Evolutionary conservation across 2,329 filamentous ascomycete genomes (phyloP).

Genomic region (Colletotrichum phormii): DNA sequence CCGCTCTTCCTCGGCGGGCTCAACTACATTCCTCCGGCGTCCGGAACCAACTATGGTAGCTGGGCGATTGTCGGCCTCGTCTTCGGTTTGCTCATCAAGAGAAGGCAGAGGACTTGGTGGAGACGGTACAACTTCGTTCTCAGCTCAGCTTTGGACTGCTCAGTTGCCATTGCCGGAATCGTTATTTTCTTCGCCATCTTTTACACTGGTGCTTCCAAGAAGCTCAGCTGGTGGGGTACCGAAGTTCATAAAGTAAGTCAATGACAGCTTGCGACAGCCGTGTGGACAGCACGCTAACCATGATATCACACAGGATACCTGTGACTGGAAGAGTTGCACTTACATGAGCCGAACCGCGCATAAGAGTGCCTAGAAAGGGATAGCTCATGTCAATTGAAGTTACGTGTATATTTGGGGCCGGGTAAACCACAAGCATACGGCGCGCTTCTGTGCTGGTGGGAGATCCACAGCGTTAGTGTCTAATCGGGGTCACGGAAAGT

Average conservation of each 20-base stretch:
- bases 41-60: slow-evolving; percentile 47
- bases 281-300: neutral
- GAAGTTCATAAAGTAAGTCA: slow-evolving; percentile 37
- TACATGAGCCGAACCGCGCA: slow-evolving; percentile 1
- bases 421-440: neutral
- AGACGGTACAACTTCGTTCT: slow-evolving; percentile 47
- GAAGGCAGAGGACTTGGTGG: slow-evolving; percentile 44
- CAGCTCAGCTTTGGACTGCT: slow-evolving; percentile 46
- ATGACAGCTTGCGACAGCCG: neutral
- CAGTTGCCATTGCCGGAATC: slow-evolving; percentile 46
- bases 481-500: too few relatives aligned
- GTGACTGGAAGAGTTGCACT: slow-evolving; percentile 33
- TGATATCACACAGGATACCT: slow-evolving; percentile 22
- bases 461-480: too few relatives aligned
- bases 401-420: neutral
- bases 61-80: slow-evolving; percentile 46
- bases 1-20: slow-evolving; percentile 46
- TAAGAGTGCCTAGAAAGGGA: neutral
- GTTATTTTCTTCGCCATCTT: slow-evolving; percentile 49
- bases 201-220: slow-evolving; percentile 43
- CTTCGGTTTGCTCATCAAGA: slow-evolving; percentile 43
- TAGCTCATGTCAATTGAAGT: neutral
- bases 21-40: slow-evolving; percentile 48
- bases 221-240: slow-evolving; percentile 47
- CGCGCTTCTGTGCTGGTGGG: neutral